A percentile compares a stretch with the other conserved stretches of the same genome.
These are phyloP conservation scores for Massarina eburnea DNA, from an alignment of 2,329 filamentous ascomycete genomes.

Conservation along the genomic window DNA sequence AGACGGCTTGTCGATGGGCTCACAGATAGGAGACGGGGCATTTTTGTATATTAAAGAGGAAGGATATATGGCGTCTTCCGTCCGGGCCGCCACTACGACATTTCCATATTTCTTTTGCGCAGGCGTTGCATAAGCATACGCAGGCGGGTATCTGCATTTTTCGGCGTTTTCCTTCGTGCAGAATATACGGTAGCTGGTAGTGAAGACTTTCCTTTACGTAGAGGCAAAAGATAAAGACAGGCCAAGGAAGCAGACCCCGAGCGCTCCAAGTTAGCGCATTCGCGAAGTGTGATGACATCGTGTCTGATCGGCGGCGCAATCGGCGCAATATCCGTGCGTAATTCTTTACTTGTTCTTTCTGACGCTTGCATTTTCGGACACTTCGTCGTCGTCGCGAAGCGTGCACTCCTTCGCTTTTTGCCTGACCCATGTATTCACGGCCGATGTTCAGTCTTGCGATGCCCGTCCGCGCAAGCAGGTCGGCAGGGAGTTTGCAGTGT, in stretches of 20 bases:
- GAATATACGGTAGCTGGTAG: too few relatives aligned
- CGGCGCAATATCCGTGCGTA: background rate
- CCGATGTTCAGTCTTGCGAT: slow-evolving; percentile 12
- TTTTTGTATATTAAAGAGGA: too few relatives aligned
- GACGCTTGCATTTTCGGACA: background rate
- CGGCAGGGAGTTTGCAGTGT: slow-evolving; percentile 3
- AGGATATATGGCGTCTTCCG: too few relatives aligned
- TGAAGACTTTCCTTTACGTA: too few relatives aligned
- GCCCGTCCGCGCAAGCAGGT: slow-evolving; percentile 1
- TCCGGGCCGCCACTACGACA: too few relatives aligned
- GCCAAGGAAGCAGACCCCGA: background rate
- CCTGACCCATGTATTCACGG: slow-evolving; percentile 24
- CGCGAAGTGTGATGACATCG: slow-evolving; percentile 34
- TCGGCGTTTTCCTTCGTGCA: too few relatives aligned
- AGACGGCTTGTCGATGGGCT: too few relatives aligned
- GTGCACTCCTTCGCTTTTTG: background rate
- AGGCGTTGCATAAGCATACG: too few relatives aligned
- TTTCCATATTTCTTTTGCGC: too few relatives aligned
- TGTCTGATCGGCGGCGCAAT: slow-evolving; percentile 7
- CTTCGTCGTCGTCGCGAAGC: background rate
- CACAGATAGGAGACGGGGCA: too few relatives aligned
- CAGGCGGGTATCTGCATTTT: too few relatives aligned
- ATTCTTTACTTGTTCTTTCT: slow-evolving; percentile 4
- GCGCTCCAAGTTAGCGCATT: too few relatives aligned
- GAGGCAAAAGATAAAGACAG: background rate